These are phyloP conservation scores for Sordariomycetes sp. DNA, from an alignment of 2,329 filamentous ascomycete genomes.

Conservation along the genomic window DNA sequence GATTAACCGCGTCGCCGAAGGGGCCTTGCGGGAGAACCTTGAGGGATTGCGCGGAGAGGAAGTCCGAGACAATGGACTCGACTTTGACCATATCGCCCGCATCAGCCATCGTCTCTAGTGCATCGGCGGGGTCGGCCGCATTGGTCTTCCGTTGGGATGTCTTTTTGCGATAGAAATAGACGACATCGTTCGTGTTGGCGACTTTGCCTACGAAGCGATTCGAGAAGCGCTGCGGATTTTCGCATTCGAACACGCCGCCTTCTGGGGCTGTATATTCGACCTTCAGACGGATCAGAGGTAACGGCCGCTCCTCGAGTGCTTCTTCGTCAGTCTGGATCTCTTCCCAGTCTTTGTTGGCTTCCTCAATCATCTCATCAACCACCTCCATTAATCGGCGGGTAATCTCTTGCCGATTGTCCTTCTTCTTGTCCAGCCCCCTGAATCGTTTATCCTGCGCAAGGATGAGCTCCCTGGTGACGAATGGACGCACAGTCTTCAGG, in stretches of 20 bases:
- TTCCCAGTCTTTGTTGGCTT: conserved; percentile 75
- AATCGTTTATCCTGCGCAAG: conserved; percentile 69
- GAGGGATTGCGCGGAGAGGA: conserved; percentile 75
- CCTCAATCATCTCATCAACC: conserved; percentile 78
- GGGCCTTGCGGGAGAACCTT: conserved; percentile 88
- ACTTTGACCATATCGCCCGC: conserved; percentile 67
- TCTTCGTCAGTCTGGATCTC: conserved; percentile 61
- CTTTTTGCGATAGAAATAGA: conserved; percentile 90
- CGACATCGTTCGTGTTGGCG: conserved; percentile 87
- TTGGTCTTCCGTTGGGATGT: conserved; percentile 31
- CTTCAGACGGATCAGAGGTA: conserved; percentile 80
- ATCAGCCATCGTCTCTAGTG: conserved; percentile 42
- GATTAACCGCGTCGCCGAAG: conserved; percentile 85
- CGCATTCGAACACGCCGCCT: conserved; percentile 77
- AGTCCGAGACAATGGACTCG: conserved; percentile 80
- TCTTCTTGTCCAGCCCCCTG: conserved; percentile 67
- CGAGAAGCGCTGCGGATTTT: conserved; percentile 94
- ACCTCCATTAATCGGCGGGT: conserved; percentile 67
- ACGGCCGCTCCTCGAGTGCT: conserved; percentile 52
- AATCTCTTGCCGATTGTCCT: conserved; percentile 74
- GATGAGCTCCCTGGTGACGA: conserved; percentile 76
- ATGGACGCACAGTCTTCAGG: conserved; percentile 82
- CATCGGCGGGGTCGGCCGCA: conserved; percentile 51
- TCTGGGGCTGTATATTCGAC: conserved; percentile 85
- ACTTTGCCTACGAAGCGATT: conserved; percentile 86